phyloP scores from a whole-genome alignment of 306 rosid species.

The Cicer bijugum region DNA sequence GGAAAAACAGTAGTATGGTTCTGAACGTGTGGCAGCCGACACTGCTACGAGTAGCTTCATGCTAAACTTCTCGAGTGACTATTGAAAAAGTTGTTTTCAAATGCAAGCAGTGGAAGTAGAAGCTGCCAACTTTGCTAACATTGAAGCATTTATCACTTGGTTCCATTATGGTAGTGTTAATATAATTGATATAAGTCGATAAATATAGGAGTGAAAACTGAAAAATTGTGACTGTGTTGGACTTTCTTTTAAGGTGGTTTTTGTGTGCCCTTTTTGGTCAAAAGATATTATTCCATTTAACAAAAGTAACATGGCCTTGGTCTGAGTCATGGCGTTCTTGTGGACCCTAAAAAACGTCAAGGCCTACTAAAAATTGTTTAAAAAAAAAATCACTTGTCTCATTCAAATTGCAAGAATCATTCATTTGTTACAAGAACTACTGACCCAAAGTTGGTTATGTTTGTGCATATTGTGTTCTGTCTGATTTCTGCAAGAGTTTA shows the following conservation, averaged over 20 bases:
- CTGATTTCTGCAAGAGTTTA: neutral
- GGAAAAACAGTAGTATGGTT: neutral
- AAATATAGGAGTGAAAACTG: neutral
- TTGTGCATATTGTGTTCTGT: neutral
- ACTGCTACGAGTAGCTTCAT: no score
- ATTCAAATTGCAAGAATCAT: neutral
- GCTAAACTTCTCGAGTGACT: neutral
- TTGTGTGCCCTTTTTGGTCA: neutral
- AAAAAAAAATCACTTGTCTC: neutral
- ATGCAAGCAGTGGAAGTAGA: constrained; percentile 23
- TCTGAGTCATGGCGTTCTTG: neutral
- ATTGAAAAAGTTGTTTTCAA: neutral
- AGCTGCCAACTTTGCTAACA: constrained; percentile 25
- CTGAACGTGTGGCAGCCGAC: no score
- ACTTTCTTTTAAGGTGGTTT: neutral
- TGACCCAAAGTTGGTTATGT: neutral
- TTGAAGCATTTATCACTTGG: constrained; percentile 24
- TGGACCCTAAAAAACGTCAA: no score
- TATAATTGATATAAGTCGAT: constrained; percentile 27
- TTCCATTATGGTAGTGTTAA: constrained; percentile 38
- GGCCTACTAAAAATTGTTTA: neutral
- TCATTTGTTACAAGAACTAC: neutral
- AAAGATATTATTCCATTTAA: neutral
- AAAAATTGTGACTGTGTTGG: neutral
- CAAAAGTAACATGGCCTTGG: neutral